phyloP scores from a whole-genome alignment of 371 early-diverging fungal genomes.

The Mortierella sp. region DNA sequence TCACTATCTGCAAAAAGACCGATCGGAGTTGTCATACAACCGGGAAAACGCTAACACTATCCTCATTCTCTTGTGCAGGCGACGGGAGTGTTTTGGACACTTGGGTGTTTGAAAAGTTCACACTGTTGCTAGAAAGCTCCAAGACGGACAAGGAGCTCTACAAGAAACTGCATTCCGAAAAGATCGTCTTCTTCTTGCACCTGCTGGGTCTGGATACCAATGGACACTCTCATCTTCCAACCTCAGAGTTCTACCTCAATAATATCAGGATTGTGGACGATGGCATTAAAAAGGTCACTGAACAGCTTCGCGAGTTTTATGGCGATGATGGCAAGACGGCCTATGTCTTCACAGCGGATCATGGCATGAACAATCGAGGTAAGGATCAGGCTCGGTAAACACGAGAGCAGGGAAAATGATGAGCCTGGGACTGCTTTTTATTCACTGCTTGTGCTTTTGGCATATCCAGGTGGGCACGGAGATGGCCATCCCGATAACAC shows the following conservation, averaged over 20 bases:
- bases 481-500: conserved; percentile 97
- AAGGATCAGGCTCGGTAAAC: too few relatives aligned
- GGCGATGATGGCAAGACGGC: conserved; percentile 84
- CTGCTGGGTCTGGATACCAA: conserved; percentile 95
- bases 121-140: conserved; percentile 65
- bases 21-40: background rate
- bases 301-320: conserved; percentile 79
- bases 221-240: conserved; percentile 91
- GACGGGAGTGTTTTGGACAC: conserved; percentile 88
- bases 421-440: conserved; percentile 14
- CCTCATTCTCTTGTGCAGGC: conserved; percentile 24
- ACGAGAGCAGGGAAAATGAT: conserved; percentile 26
- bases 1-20: too few relatives aligned
- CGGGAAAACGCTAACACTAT: too few relatives aligned
- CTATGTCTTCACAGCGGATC: conserved; percentile 93
- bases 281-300: conserved; percentile 74
- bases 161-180: conserved; percentile 72
- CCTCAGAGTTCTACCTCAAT: conserved; percentile 82
- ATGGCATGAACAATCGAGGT: conserved; percentile 94
- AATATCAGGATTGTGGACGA: conserved; percentile 87
- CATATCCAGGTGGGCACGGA: conserved; percentile 80
- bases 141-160: conserved; percentile 63
- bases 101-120: conserved; percentile 86
- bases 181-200: conserved; percentile 91
- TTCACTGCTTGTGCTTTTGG: background rate